Evolutionary conservation across 305 asterid genomes (phyloP), one percentile per base, ranked within the genome.

Genomic region (Nicotiana rustica): DNA sequence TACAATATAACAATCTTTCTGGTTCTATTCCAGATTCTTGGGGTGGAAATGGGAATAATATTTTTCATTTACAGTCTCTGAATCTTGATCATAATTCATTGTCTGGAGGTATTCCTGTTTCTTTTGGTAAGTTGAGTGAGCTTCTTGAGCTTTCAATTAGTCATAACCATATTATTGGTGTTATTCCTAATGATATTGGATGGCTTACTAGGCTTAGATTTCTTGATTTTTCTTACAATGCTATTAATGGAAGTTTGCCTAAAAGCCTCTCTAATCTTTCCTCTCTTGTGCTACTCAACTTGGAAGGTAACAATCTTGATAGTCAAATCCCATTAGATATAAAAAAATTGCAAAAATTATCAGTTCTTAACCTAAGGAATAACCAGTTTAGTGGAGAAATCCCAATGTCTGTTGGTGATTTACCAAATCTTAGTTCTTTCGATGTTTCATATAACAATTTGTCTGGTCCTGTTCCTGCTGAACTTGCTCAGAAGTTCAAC

Each of bases 381-480:
- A 93, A 93, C 57, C 89, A 80, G 9, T 69, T 93, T 8, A 38
- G 29, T 3, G 97, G 94, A 67, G 92, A 88, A 80, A 93, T 95
- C 47, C 98, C 98, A 6, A 18, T 36, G 78, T 88, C 95, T 78
- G 62, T 92, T 0, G 92, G 88, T 41, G 91, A 87, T 68, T 86
- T 92, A 44, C 89, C 90, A 5, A 88, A 80, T 84, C 94, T 95
- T 19, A 82, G 33, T 18, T 89, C 90, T 4, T 92, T 95, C 78
- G 90, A 92, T 79, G 92, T 91, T 61, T 95, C 99, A 0, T 92
- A 90, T 49, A 95, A 95, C 86, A 88, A 90, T 38, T 92, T 95
- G 10, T 90, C 97, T 18, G 98, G 99, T 13, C 84, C 86, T 35
- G 95, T 94, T 73, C 99, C 98, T 1, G 19, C 17, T 15, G 65